A percentile compares a stretch with the other conserved stretches of the same genome.
Evolutionary conservation across 106 monocot species (phyloP).

Genomic region (Xerophyta viscosa): DNA sequence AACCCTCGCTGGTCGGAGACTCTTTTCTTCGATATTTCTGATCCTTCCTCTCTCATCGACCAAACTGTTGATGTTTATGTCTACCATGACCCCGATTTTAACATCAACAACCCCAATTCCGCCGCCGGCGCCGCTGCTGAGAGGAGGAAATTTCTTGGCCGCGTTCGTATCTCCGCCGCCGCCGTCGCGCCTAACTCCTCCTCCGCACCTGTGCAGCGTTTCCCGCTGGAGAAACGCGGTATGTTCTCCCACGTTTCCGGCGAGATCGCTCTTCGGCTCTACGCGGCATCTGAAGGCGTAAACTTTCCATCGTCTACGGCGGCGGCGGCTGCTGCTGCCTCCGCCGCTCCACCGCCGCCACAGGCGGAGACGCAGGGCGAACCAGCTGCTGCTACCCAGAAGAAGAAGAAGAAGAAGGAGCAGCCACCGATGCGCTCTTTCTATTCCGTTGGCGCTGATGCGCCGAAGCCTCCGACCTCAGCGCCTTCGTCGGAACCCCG

Average conservation of each 20-base stretch:
- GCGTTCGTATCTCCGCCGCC: slow-evolving; percentile 55
- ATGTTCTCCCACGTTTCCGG: slow-evolving; percentile 81
- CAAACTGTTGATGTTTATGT: slow-evolving; percentile 54
- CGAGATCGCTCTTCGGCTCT: slow-evolving; percentile 63
- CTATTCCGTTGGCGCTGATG: slow-evolving; percentile 21
- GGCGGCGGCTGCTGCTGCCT: background rate
- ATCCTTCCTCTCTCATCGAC: slow-evolving; percentile 27
- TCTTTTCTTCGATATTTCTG: slow-evolving; percentile 59
- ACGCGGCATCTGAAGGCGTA: slow-evolving; percentile 11
- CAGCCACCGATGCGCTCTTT: slow-evolving; percentile 9
- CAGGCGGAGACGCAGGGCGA: background rate
- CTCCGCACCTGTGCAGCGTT: slow-evolving; percentile 28
- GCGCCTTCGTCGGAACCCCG: slow-evolving; percentile 9
- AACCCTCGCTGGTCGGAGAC: slow-evolving; percentile 66
- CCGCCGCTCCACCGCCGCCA: background rate
- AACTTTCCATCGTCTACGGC: background rate
- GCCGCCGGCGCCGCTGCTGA: background rate
- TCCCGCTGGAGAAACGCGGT: slow-evolving; percentile 84
- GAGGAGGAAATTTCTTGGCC: slow-evolving; percentile 46
- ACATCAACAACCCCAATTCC: slow-evolving; percentile 21
- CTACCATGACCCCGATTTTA: slow-evolving; percentile 39
- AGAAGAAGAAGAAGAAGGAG: slow-evolving; percentile 20
- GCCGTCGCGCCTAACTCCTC: slow-evolving; percentile 36
- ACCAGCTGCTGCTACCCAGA: background rate
- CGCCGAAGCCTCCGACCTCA: background rate